Base-by-base conservation (phyloP, 2,329 filamentous ascomycete species). In the Escovopsis sp. region DNA sequence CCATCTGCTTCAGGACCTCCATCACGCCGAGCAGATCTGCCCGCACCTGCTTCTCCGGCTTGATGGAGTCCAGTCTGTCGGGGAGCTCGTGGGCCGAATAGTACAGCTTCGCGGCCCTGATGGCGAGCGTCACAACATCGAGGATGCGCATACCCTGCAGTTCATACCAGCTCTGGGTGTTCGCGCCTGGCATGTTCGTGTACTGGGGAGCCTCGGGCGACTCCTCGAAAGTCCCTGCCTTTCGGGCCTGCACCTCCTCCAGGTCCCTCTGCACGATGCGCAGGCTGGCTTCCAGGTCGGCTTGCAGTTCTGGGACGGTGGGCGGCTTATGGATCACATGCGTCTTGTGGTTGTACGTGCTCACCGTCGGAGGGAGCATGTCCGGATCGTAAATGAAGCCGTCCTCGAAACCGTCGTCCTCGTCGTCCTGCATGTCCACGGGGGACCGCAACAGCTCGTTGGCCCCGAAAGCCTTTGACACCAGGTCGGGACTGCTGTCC, bases 361-460 rank as follows among this genome's bases (percentile, higher is more conserved):
- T 95, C 34, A 89, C 86, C 0, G 91, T 98, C 0, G 91, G 91
- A n/a, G 91, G 89, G 4, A 95, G 76, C 77, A 98, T 89, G 46
- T 81, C 73, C 27, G 77, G 74, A 45, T 86, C 83, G 15, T 70
- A 68, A 44, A 36, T 36, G 15, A 36, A 36, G 15, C 34, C 15
- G 15, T 81, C 75, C 29, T 76, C 73, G 53, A 75, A 74, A 41
- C 51, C 58, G 25, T 79, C 74, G 35, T 77, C 74, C 38, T 77
- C 74, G 15, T 56, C 53, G 5, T 56, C 57, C 24, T 54, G 48
- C n/a, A 66, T 59, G 3, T 69, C 66, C 15, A 63, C 55, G 2
- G 70, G 68, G 1, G 70, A 72, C 44, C 72, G 69, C 10, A 66
- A 62, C 34, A 69, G 54, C 5, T 50, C 53, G 8, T 58, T 61